A percentile compares a stretch with the other conserved stretches of the same genome.
phyloP scores from a whole-genome alignment of 1,284 basidiomycete genomes.

The Hymenochaete sp. region DNA sequence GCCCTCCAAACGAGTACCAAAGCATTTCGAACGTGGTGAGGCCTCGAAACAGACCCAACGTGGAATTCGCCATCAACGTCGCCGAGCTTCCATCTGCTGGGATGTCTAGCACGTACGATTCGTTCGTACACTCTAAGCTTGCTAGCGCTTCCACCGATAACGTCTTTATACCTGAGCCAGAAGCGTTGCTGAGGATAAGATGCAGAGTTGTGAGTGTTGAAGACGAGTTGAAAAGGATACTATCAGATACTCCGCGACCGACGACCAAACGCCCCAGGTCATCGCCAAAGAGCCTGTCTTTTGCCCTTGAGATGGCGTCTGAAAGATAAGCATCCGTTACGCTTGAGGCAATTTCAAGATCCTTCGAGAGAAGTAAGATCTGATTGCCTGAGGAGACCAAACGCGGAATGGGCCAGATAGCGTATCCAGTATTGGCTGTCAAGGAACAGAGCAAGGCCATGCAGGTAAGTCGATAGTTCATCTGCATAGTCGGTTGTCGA shows the following conservation, averaged over 20 bases:
- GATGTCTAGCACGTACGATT: constrained; percentile 59
- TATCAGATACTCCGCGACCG: constrained; percentile 34
- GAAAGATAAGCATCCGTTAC: constrained; percentile 34
- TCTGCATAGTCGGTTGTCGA: neutral
- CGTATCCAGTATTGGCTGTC: constrained; percentile 17
- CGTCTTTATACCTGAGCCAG: constrained; percentile 8
- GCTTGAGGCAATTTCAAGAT: constrained; percentile 39
- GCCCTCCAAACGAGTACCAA: constrained; percentile 47
- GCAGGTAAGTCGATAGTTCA: no score
- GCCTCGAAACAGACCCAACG: constrained; percentile 73
- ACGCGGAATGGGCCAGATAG: constrained; percentile 59
- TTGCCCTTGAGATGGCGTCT: constrained; percentile 34
- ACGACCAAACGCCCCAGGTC: constrained; percentile 42
- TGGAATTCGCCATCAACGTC: constrained; percentile 57
- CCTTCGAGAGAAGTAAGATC: constrained; percentile 40
- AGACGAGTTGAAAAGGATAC: neutral
- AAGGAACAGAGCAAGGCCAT: neutral
- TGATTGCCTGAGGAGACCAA: constrained; percentile 40
- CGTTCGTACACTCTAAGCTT: constrained; percentile 46
- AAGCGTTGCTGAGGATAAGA: neutral
- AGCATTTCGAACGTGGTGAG: constrained; percentile 79
- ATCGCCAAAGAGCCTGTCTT: constrained; percentile 36
- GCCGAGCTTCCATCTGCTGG: constrained; percentile 54
- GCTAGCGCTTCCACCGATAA: constrained; percentile 50
- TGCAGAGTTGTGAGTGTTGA: neutral